Evolutionary conservation across 768 basidiomycete species (phyloP).

Genomic region (Tulasnella sp.): DNA sequence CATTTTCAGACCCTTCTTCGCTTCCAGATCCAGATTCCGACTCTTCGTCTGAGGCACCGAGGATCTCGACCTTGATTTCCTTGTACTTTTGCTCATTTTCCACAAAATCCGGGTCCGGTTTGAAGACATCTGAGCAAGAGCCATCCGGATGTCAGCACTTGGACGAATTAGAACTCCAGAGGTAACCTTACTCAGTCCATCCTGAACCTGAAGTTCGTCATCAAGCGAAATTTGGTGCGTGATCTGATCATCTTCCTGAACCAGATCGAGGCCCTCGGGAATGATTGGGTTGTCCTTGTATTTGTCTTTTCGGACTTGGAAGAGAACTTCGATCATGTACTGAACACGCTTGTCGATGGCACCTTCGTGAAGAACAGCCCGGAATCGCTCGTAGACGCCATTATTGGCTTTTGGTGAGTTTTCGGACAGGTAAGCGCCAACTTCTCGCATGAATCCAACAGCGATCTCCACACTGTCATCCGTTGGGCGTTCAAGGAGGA

Average conservation of each 20-base stretch:
- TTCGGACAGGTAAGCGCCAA: slow-evolving; percentile 88
- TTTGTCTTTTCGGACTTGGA: slow-evolving; percentile 98
- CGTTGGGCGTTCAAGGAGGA: slow-evolving; percentile 91
- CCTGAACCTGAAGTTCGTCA: slow-evolving; percentile 89
- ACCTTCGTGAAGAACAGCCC: slow-evolving; percentile 92
- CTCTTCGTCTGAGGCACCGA: slow-evolving; percentile 73
- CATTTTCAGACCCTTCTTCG: slow-evolving; percentile 54
- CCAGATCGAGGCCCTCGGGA: slow-evolving; percentile 89
- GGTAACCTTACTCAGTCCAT: slow-evolving; percentile 71
- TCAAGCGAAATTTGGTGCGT: slow-evolving; percentile 90
- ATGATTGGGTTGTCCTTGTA: slow-evolving; percentile 97
- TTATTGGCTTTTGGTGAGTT: slow-evolving; percentile 92
- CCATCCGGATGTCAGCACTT: neutral
- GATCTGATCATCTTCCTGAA: slow-evolving; percentile 97
- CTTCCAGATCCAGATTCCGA: slow-evolving; percentile 41
- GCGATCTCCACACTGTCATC: slow-evolving; percentile 99
- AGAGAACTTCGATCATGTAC: slow-evolving; percentile 99
- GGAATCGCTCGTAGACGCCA: slow-evolving; percentile 93
- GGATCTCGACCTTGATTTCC: slow-evolving; percentile 83
- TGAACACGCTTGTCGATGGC: slow-evolving; percentile 92
- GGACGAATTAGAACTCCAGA: too few species aligned
- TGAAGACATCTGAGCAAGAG: slow-evolving; percentile 72
- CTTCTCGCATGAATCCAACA: slow-evolving; percentile 94
- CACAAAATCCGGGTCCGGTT: slow-evolving; percentile 75
- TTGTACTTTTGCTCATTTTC: slow-evolving; percentile 94